Percentiles rank a stretch among this genome's conserved stretches.
Evolutionary conservation across 306 rosid species (phyloP).

Genomic region (Hylodesmum podocarpum): DNA sequence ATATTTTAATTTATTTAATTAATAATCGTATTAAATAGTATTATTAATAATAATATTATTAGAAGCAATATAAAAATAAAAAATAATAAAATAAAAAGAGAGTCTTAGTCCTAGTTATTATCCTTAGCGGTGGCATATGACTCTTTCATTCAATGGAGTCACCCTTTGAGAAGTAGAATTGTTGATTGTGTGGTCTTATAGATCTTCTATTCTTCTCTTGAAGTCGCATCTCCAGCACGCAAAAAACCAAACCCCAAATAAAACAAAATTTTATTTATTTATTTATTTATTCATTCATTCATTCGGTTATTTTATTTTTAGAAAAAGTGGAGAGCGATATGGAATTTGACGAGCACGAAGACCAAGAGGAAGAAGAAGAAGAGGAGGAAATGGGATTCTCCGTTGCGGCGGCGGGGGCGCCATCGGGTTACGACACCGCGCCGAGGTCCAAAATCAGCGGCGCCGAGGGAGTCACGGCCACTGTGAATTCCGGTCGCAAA

Average conservation of each 20-base stretch:
- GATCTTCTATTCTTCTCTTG: slow-evolving; percentile 45
- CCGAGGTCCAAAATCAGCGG: slow-evolving; percentile 26
- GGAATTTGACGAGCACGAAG: slow-evolving; percentile 76
- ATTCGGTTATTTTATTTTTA: neutral
- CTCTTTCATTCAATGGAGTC: slow-evolving; percentile 29
- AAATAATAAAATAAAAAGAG: slow-evolving; percentile 13
- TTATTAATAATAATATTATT: neutral
- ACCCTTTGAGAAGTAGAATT: slow-evolving; percentile 21
- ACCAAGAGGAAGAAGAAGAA: slow-evolving; percentile 57
- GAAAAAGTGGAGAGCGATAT: slow-evolving; percentile 35
- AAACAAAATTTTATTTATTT: neutral
- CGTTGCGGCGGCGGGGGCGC: slow-evolving; percentile 29
- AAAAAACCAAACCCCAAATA: slow-evolving; percentile 6
- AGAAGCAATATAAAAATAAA: neutral
- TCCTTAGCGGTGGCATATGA: slow-evolving; percentile 20
- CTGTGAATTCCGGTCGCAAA: slow-evolving; percentile 24
- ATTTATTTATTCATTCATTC: neutral
- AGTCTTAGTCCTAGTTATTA: slow-evolving; percentile 1
- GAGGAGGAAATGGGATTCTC: slow-evolving; percentile 51
- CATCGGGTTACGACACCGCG: slow-evolving; percentile 45
- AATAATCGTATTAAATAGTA: neutral
- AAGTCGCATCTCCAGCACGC: neutral
- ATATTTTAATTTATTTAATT: neutral
- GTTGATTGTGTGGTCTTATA: slow-evolving; percentile 24
- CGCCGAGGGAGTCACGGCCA: neutral